Percentiles rank a stretch among this genome's conserved stretches.
Evolutionary conservation across 768 basidiomycete species (phyloP).

Genomic region (Dacryopinax primogenitus): DNA sequence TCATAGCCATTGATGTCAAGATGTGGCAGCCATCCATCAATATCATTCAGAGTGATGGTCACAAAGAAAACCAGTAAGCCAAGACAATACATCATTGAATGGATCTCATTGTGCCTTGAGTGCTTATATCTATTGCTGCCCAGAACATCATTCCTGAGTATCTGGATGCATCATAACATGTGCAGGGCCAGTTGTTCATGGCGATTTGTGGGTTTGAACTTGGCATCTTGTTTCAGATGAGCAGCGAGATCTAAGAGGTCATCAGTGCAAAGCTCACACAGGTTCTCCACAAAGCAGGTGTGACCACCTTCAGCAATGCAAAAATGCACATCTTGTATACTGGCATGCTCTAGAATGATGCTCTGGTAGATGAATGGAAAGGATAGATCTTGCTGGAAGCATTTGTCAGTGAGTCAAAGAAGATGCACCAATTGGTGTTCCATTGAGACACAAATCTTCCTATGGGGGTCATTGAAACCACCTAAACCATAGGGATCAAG

Average conservation of each 20-base stretch:
- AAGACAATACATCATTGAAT: slow-evolving; percentile 24
- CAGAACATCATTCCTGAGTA: slow-evolving; percentile 17
- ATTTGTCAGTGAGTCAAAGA: slow-evolving; percentile 23
- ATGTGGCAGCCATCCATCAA: slow-evolving; percentile 33
- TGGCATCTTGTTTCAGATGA: slow-evolving; percentile 20
- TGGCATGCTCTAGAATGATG: slow-evolving; percentile 28
- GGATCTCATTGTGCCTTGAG: slow-evolving; percentile 31
- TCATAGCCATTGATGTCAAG: slow-evolving; percentile 30
- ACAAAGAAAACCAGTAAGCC: slow-evolving; percentile 34
- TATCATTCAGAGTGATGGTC: slow-evolving; percentile 36
- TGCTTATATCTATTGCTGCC: slow-evolving; percentile 26
- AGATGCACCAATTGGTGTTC: slow-evolving; percentile 29
- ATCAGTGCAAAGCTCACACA: slow-evolving; percentile 22
- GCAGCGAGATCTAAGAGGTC: slow-evolving; percentile 22
- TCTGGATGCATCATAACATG: slow-evolving; percentile 21
- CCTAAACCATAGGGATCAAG: slow-evolving; percentile 35
- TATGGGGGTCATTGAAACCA: slow-evolving; percentile 29
- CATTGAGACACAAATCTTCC: slow-evolving; percentile 22
- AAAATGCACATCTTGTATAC: slow-evolving; percentile 27
- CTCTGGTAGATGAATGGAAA: slow-evolving; percentile 35
- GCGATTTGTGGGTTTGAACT: slow-evolving; percentile 13
- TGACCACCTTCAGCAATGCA: slow-evolving; percentile 25
- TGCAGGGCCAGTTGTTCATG: slow-evolving; percentile 25
- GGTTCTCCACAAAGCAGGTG: slow-evolving; percentile 20
- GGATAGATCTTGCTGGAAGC: slow-evolving; percentile 31